Evolutionary conservation across 495 filamentous ascomycete genomes (phyloP).

Genomic region (Pyrenula aspistea): DNA sequence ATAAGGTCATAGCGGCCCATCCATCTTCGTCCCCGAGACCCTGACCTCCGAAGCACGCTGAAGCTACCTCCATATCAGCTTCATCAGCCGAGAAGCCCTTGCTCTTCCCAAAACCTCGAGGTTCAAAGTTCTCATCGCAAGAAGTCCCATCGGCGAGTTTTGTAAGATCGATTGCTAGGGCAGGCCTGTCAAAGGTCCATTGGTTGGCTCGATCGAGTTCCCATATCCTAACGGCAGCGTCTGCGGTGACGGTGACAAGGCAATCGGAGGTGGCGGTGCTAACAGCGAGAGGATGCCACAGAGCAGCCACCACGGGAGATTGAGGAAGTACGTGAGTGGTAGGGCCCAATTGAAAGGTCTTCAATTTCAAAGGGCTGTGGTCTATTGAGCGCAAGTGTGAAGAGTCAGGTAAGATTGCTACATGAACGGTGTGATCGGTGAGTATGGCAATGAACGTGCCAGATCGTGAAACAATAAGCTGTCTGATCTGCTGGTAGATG

Average conservation of each 20-base stretch:
- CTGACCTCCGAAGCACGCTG: constrained; percentile 67
- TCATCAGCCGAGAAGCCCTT: constrained; percentile 75
- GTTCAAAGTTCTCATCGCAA: constrained; percentile 62
- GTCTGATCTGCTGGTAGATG: constrained; percentile 62
- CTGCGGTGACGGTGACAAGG: constrained; percentile 72
- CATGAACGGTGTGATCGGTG: constrained; percentile 72
- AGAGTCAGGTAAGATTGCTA: constrained; percentile 65
- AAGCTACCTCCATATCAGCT: constrained; percentile 77
- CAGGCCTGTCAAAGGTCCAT: constrained; percentile 73
- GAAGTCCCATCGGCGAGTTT: constrained; percentile 70
- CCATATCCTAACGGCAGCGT: constrained; percentile 79
- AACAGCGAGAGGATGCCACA: constrained; percentile 82
- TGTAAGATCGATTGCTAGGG: constrained; percentile 67
- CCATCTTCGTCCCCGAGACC: constrained; percentile 53
- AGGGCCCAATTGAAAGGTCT: constrained; percentile 74
- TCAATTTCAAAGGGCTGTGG: constrained; percentile 53
- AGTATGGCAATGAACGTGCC: constrained; percentile 69
- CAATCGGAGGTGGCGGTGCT: constrained; percentile 43
- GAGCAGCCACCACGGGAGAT: constrained; percentile 57
- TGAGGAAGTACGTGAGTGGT: constrained; percentile 79
- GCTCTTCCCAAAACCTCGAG: constrained; percentile 54
- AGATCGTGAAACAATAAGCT: constrained; percentile 70
- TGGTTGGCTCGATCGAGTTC: constrained; percentile 68
- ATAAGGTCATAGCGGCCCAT: constrained; percentile 86
- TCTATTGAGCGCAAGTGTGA: constrained; percentile 57